Base-by-base conservation (phyloP, 2,329 filamentous ascomycete genomes). In the Fusarium gaditjirri region DNA sequence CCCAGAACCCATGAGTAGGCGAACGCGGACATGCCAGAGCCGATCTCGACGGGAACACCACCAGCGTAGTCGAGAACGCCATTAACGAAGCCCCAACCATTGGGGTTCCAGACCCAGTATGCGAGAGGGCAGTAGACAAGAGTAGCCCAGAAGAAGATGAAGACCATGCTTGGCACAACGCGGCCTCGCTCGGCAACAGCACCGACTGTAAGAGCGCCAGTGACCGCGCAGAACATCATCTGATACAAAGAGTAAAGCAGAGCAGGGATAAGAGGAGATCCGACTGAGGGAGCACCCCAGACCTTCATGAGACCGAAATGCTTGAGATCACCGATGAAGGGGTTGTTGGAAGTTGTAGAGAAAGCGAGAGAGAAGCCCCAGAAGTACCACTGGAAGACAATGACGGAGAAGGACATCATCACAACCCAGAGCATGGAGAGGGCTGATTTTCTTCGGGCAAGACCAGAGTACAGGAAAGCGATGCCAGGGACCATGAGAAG, bases 381-480 rank as follows among this genome's bases (percentile, higher is more conserved):
- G 83, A 99, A 98, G 80, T 98, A 98, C 96, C 96, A 99, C 85
- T 99, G 96, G 86, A 99, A 98, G 62, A 93, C 92, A 81, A 98
- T 88, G 80, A 98, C 91, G 52, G 93, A 95, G 80, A 93, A 93
- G 50, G 94, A 96, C 81, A 93, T 95, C 93, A 99, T 97, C 84
- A 93, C 94, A 19, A 95, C 94, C 94, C 95, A 98, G 79, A 99
- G 96, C 87, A 98, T 92, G 72, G 94, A 97, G 46, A 99, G 89
- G 35, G 96, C 96, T 9, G 96, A 98, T 86, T 99, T 99, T 87
- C 96, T 91, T 75, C 96, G 92, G n/a, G 96, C 95, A 75, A 98
- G 92, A 75, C 96, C 96, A 17, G 95, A 98, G 86, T 99, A 99
- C 73, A 99, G 90, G 84, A 99, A 98, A 61, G 94, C 95, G 77